A percentile compares a stretch with the other conserved stretches of the same genome.
Evolutionary conservation across 257 asterid species (phyloP).

Genomic region (Solanum ahanhuiri): DNA sequence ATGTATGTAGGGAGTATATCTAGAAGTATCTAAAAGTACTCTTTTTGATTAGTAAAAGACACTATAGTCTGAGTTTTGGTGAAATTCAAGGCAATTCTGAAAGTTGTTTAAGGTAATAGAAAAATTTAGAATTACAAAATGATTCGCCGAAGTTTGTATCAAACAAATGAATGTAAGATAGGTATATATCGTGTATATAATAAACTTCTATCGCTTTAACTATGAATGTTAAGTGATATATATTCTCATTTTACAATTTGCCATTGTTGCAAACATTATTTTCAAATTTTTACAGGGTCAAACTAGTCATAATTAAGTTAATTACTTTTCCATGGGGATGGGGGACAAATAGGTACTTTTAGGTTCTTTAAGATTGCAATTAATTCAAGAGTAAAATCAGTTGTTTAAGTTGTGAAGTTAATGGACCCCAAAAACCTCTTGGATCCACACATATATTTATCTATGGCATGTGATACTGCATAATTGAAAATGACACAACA

Average conservation of each 20-base stretch:
- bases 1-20: accelerated
- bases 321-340: neutral
- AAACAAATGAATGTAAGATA: neutral
- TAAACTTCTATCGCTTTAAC: neutral
- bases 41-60: neutral
- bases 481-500: neutral
- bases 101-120: neutral
- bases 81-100: neutral
- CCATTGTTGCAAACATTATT: neutral
- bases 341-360: neutral
- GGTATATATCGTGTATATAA: neutral
- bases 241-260: neutral
- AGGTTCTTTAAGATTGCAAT: neutral
- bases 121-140: neutral
- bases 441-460: neutral
- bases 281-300: neutral
- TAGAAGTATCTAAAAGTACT: neutral
- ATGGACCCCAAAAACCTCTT: neutral
- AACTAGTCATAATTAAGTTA: neutral
- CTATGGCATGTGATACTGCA: neutral
- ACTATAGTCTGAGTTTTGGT: neutral
- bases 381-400: neutral
- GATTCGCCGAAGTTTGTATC: neutral
- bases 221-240: neutral
- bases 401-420: neutral